phyloP scores from a whole-genome alignment of 1,139 yeast genomes.

The Saccharomyces pastorianus region DNA sequence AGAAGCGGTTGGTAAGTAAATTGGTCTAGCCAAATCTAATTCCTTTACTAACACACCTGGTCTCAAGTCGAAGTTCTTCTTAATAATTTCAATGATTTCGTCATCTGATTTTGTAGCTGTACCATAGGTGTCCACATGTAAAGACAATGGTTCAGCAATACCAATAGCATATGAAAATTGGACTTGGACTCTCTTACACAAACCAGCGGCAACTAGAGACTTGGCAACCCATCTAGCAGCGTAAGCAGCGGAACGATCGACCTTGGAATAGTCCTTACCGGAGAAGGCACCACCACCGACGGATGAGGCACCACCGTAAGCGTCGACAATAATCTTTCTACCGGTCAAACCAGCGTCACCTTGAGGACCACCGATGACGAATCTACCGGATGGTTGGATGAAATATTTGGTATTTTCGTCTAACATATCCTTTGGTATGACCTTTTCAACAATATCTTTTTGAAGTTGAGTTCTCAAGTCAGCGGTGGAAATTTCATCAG shows the following conservation, averaged over 20 bases:
- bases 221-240: slow-evolving; percentile 99
- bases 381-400: slow-evolving; percentile 99
- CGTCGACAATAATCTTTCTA: slow-evolving; percentile 98
- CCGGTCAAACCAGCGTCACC: slow-evolving; percentile 99
- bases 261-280: slow-evolving; percentile 99
- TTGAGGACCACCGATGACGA: slow-evolving; percentile 99
- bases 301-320: slow-evolving; percentile 99
- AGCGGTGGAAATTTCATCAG: slow-evolving; percentile 89
- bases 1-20: slow-evolving; percentile 96
- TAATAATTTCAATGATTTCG: slow-evolving; percentile 83
- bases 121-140: slow-evolving; percentile 96
- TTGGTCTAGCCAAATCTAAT: slow-evolving; percentile 96
- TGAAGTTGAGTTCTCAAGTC: slow-evolving; percentile 74
- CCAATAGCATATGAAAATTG: slow-evolving; percentile 99
- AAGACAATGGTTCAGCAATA: slow-evolving; percentile 98
- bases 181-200: slow-evolving; percentile 95
- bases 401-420: slow-evolving; percentile 95
- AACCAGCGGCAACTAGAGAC: slow-evolving; percentile 88
- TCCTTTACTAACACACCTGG: slow-evolving; percentile 98
- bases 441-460: slow-evolving; percentile 80
- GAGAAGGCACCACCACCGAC: slow-evolving; percentile 99
- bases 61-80: slow-evolving; percentile 94
- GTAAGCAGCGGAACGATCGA: slow-evolving; percentile 99
- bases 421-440: slow-evolving; percentile 80
- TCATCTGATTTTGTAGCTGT: slow-evolving; percentile 84